phyloP scores from a whole-genome alignment of 768 basidiomycete genomes.

The Termitomyces sp. region DNA sequence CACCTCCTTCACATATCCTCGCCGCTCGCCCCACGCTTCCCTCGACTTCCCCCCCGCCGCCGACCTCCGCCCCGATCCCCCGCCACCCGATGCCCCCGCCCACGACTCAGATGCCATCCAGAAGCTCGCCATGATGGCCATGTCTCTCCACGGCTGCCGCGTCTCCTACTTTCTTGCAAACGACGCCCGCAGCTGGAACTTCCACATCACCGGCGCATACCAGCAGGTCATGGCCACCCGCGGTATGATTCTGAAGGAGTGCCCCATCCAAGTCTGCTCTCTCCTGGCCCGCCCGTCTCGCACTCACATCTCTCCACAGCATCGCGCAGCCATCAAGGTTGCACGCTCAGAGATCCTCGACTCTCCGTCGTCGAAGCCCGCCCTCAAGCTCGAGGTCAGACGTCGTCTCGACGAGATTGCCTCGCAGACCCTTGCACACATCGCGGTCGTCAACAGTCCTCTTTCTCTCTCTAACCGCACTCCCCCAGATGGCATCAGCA shows the following conservation, averaged over 20 bases:
- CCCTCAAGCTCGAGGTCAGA: constrained; percentile 78
- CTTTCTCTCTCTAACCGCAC: constrained; percentile 69
- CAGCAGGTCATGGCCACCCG: constrained; percentile 90
- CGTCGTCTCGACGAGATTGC: constrained; percentile 92
- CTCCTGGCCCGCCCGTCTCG: constrained; percentile 5
- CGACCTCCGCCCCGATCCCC: constrained; percentile 35
- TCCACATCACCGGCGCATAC: constrained; percentile 86
- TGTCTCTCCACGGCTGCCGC: constrained; percentile 77
- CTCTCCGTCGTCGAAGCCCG: constrained; percentile 69
- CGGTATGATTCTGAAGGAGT: constrained; percentile 85
- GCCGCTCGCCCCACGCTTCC: constrained; percentile 67
- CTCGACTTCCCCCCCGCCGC: constrained; percentile 52
- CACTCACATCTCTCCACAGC: constrained; percentile 36
- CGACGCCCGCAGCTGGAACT: constrained; percentile 76
- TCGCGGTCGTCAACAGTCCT: constrained; percentile 88
- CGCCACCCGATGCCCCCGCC: constrained; percentile 31
- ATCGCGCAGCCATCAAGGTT: constrained; percentile 83
- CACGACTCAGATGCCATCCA: constrained; percentile 70
- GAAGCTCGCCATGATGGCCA: constrained; percentile 75
- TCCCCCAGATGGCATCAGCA: constrained; percentile 73
- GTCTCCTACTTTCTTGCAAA: constrained; percentile 74
- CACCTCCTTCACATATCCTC: constrained; percentile 89
- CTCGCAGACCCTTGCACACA: constrained; percentile 85
- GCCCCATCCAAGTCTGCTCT: constrained; percentile 69
- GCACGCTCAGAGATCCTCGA: constrained; percentile 92